Base-by-base conservation (phyloP, 2,329 filamentous ascomycete genomes). In the Beauveria brongniartii region DNA sequence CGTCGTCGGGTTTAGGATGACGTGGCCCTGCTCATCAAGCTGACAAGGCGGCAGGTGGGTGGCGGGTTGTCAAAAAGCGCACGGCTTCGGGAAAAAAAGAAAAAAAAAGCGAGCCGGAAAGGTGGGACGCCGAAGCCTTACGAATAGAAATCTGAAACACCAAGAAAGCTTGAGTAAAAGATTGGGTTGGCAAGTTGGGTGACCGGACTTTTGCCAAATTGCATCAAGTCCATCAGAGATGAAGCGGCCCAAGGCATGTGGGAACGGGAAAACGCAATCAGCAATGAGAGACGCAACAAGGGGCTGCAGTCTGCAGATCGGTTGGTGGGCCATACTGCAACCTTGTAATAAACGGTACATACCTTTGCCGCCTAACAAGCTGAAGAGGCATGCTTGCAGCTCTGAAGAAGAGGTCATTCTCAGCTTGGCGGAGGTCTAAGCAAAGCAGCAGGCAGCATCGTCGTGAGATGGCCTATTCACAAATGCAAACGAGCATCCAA, bases 1-100 rank as follows among this genome's bases (percentile, higher is more conserved):
- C 14, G 30, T 34, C 3, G 50, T 46, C 28, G 57, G 41, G 24
- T 59, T 59, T 47, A 48, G 30, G 57, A 59, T 59, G 57, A 59
- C 57, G 57, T 50, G 48, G 57, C 57, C 57, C 28, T 40, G 41
- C 9, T 28, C 34, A 54, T 28, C 34, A 54, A 40, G 40, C 48
- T 46, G 53, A 26, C 46, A 41, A 37, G 30, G 26, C 7, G 5
- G 26, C 26, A 28, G 7, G 47, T 22, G 28, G 26, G 28, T 28
- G 8, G 28, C 28, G 37, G n/a, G 34, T 40, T 10, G 40, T 50
- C 20, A 20, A 37, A 34, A 37, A 37, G 24, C 34, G 46, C 56
- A 58, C 55, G 37, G 55, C 10, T 43, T 10, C 46, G 46, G 9
- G 51, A n/a, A 26, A 28, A 28, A 28, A 26, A 26, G 5, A 26